A percentile compares a stretch with the other conserved stretches of the same genome.
phyloP scores from a whole-genome alignment of 495 filamentous ascomycete genomes.

The Acidomyces sp. region DNA sequence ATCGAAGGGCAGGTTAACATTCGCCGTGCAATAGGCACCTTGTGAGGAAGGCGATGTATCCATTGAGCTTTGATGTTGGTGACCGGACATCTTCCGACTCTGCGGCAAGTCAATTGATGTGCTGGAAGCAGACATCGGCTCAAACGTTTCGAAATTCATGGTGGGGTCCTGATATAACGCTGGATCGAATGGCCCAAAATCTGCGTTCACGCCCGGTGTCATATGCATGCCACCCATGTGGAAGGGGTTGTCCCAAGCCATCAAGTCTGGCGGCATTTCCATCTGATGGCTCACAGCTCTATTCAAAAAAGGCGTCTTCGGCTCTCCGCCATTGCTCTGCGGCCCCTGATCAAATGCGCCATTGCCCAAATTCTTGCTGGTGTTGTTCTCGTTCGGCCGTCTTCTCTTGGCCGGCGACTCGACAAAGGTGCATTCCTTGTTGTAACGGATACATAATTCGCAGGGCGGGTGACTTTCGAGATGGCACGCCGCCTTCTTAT shows the following conservation, averaged over 20 bases:
- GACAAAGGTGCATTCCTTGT: slow-evolving; percentile 19
- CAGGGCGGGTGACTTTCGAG: slow-evolving; percentile 16
- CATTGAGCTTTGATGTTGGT: slow-evolving; percentile 1
- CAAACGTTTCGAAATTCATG: slow-evolving; percentile 7
- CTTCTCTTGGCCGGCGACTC: slow-evolving; percentile 18
- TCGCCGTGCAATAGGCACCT: background rate
- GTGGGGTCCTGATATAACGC: slow-evolving; percentile 12
- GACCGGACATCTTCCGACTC: background rate
- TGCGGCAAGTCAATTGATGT: background rate
- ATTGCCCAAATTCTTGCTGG: slow-evolving; percentile 10
- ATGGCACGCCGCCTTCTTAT: slow-evolving; percentile 19
- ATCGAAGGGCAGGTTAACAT: slow-evolving; percentile 11
- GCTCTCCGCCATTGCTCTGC: background rate
- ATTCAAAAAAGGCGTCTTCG: slow-evolving; percentile 3
- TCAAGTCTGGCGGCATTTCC: slow-evolving; percentile 9
- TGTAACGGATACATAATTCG: slow-evolving; percentile 17
- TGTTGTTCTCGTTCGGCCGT: slow-evolving; percentile 12
- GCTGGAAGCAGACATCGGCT: slow-evolving; percentile 5
- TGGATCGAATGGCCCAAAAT: slow-evolving; percentile 13
- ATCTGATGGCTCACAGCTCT: slow-evolving; percentile 3
- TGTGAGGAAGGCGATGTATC: slow-evolving; percentile 9
- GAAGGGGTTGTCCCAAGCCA: slow-evolving; percentile 15
- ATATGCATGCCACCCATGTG: slow-evolving; percentile 9
- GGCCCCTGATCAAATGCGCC: slow-evolving; percentile 5
- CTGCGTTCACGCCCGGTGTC: slow-evolving; percentile 3